Base-by-base conservation (phyloP, 2,329 filamentous ascomycete species). In the Anthostomella pinea region DNA sequence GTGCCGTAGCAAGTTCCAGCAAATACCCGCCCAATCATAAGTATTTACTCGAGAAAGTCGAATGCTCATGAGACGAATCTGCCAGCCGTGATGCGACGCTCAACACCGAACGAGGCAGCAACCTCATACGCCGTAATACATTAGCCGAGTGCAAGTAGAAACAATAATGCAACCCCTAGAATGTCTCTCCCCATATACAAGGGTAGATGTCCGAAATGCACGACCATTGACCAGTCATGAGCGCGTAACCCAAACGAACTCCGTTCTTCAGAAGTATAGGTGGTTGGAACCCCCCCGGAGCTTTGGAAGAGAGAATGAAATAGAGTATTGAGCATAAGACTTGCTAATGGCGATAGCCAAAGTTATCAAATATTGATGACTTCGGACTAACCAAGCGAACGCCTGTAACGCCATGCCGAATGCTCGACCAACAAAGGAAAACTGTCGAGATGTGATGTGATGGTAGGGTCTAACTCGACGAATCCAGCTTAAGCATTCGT, bases 401-500 rank as follows among this genome's bases (percentile, higher is more conserved):
- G 41, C 49, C 50, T 29, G 15, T 28, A 46, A 52, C 47, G 36
- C 47, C 49, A 26, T 40, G 32, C 33, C 22, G 23, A 44, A 41
- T 18, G n/a, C n/a, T n/a, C 23, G 27, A 41, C 16, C 30, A 17
- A 36, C 19, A 31, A 33, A 34, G 25, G 25, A 34, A 45, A 35
- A 9, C 10, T 16, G 26, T 17, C 10, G 17, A 22, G 27, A 32
- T 39, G n/a, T 25, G 33, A 32, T 32, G 35, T 19, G 30, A 23
- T 18, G 32, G 20, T n/a, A 38, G 18, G 10, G 40, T 34, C 30
- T 48, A 51, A 33, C 30, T 32, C 8, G 43, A 39, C 3, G 55
- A 44, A 24, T 54, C 51, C 19, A 62, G 38, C 31, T 77, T 77
- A 42, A 79, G 61, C 35, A 77, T 68, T 39, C 71, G 67, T 30